These are phyloP conservation scores for Avicennia marina DNA, from an alignment of 257 asterid species.

Conservation along the genomic window DNA sequence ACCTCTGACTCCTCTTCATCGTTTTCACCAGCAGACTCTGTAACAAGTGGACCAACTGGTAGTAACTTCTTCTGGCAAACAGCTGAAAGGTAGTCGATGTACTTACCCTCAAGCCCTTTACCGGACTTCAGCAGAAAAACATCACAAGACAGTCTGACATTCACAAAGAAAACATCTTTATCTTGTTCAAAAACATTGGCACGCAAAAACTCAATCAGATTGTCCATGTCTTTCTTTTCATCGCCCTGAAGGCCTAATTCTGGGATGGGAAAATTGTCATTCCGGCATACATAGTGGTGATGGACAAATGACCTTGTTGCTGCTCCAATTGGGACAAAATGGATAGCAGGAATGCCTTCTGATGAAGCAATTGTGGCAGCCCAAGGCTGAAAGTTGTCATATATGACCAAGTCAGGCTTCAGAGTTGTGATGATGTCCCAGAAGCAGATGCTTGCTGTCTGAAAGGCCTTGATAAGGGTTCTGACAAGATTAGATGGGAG, in stretches of 20 bases:
- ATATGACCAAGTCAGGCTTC: slow-evolving; percentile 33
- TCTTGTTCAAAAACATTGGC: slow-evolving; percentile 1
- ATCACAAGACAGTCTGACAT: slow-evolving; percentile 21
- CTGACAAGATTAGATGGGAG: slow-evolving; percentile 27
- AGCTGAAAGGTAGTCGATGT: slow-evolving; percentile 25
- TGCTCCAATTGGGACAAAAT: slow-evolving; percentile 17
- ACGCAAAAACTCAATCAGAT: not conserved
- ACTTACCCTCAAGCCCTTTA: slow-evolving; percentile 29
- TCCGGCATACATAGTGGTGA: slow-evolving; percentile 4
- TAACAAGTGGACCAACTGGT: slow-evolving; percentile 32
- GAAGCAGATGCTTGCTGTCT: slow-evolving; percentile 22
- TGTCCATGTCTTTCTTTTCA: slow-evolving; percentile 4
- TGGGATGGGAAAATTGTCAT: slow-evolving; percentile 13
- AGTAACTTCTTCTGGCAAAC: slow-evolving; percentile 17
- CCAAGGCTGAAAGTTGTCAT: slow-evolving; percentile 44
- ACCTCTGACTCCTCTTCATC: slow-evolving; percentile 12
- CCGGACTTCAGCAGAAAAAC: slow-evolving; percentile 28
- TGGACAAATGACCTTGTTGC: slow-evolving; percentile 7
- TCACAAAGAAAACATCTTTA: slow-evolving; percentile 10
- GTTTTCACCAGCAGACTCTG: not conserved
- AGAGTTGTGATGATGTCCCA: slow-evolving; percentile 16
- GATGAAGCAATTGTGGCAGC: slow-evolving; percentile 28
- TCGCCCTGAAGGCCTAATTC: not conserved
- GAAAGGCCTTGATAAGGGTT: slow-evolving; percentile 26
- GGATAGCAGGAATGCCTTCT: slow-evolving; percentile 25